Conservation (phyloP, 805 yeast genomes). For the Saccharomyces mikatae region DNA sequence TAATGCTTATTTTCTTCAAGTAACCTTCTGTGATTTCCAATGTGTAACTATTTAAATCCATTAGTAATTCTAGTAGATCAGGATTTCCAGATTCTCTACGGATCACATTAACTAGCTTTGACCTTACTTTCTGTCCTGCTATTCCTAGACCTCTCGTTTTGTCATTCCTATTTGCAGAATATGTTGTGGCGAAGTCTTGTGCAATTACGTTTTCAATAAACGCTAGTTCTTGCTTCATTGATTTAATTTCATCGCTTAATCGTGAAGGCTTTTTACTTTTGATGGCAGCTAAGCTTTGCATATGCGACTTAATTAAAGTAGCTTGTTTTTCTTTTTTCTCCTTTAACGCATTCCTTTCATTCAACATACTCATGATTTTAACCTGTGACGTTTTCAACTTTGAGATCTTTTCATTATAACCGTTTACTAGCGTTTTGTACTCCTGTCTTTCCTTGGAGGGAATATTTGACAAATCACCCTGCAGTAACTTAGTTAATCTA, state of each 20-base stretch:
- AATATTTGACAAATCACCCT: not conserved
- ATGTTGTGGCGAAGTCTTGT: not conserved
- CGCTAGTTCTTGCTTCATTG: not conserved
- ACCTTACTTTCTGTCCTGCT: not conserved
- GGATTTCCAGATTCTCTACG: constrained; percentile 2
- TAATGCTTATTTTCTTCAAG: constrained; percentile 75
- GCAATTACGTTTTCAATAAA: not conserved
- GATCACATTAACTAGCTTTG: not conserved
- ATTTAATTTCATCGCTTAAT: not conserved
- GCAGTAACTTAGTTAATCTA: not conserved
- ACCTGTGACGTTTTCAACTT: constrained; percentile 1
- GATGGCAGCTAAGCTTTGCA: not conserved
- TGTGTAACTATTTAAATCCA: not conserved
- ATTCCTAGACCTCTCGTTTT: not conserved
- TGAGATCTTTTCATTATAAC: not conserved
- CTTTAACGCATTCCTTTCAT: not conserved
- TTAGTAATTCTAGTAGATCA: constrained; percentile 1
- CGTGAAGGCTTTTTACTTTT: not conserved
- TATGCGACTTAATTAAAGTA: constrained; percentile 1
- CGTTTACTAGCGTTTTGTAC: not conserved
- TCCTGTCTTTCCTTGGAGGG: not conserved
- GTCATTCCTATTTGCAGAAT: not conserved
- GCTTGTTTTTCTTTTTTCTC: constrained; percentile 3
- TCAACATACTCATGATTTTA: constrained; percentile 1
- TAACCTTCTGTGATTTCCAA: constrained; percentile 77